phyloP scores from a whole-genome alignment of 805 yeast species.

The Komagataella ulmi region DNA sequence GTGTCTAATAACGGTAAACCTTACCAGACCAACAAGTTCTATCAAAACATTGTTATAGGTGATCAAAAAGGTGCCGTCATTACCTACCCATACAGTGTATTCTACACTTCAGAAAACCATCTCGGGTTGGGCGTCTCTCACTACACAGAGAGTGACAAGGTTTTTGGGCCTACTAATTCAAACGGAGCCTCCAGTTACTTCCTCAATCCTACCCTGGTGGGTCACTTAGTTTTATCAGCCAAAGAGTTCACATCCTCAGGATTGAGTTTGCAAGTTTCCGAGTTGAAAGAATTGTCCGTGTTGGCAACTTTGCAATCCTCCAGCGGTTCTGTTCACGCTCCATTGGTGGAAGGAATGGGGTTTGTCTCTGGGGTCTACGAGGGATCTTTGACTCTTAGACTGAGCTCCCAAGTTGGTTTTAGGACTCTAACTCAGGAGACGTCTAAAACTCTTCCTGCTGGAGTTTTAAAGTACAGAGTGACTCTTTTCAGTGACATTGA shows the following conservation, averaged over 20 bases:
- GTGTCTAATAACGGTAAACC: constrained; percentile 29
- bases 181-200: constrained; percentile 32
- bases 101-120: constrained; percentile 25
- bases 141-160: constrained; percentile 27
- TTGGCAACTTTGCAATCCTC: constrained; percentile 22
- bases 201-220: constrained; percentile 41
- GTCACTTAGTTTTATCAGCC: constrained; percentile 45
- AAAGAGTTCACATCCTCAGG: constrained; percentile 25
- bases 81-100: constrained; percentile 56
- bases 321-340: constrained; percentile 27
- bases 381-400: constrained; percentile 30
- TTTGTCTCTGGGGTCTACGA: constrained; percentile 36
- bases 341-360: constrained; percentile 52
- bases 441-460: constrained; percentile 13
- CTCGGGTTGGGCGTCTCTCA: constrained; percentile 56
- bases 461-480: constrained; percentile 24
- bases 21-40: constrained; percentile 67
- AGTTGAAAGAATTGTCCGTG: constrained; percentile 38
- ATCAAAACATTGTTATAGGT: constrained; percentile 47
- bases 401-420: constrained; percentile 35
- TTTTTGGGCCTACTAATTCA: constrained; percentile 32
- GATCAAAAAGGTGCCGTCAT: constrained; percentile 40
- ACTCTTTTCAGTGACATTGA: constrained; percentile 23
- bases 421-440: constrained; percentile 20
- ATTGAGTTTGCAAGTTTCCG: constrained; percentile 26